These are phyloP conservation scores for Aspergillus quadrilineatus DNA, from an alignment of 2,329 filamentous ascomycete species.

Conservation along the genomic window DNA sequence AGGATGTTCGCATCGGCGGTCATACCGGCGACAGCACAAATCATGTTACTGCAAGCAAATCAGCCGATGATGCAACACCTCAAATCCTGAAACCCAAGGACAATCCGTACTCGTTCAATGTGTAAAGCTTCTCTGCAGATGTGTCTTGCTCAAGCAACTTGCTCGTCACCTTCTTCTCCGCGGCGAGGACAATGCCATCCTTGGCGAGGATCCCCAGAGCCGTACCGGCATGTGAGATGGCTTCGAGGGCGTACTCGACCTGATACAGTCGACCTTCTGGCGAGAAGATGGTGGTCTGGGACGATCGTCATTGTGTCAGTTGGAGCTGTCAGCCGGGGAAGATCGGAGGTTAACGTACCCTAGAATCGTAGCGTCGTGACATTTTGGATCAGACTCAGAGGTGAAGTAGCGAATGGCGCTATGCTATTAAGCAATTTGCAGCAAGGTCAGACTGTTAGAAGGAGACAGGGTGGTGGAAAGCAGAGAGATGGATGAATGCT, in stretches of 20 bases:
- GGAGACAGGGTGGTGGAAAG: slow-evolving; percentile 5
- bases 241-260: slow-evolving; percentile 98
- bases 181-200: slow-evolving; percentile 96
- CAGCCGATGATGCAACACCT: slow-evolving; percentile 13
- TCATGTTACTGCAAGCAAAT: slow-evolving; percentile 79
- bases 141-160: slow-evolving; percentile 99
- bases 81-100: neutral
- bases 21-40: slow-evolving; percentile 98
- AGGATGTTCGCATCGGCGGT: slow-evolving; percentile 99
- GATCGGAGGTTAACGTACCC: slow-evolving; percentile 60
- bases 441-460: slow-evolving; percentile 1
- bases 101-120: slow-evolving; percentile 87
- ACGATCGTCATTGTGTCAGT: slow-evolving; percentile 37
- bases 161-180: slow-evolving; percentile 98
- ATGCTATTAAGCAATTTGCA: slow-evolving; percentile 1
- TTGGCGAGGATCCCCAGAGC: slow-evolving; percentile 95
- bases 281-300: slow-evolving; percentile 97
- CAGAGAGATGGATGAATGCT: slow-evolving; percentile 14
- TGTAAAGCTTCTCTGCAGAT: slow-evolving; percentile 99
- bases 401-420: slow-evolving; percentile 13
- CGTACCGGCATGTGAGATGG: slow-evolving; percentile 96
- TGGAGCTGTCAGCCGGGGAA: slow-evolving; percentile 29
- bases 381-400: slow-evolving; percentile 54
- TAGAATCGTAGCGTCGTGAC: slow-evolving; percentile 96
- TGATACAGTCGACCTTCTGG: slow-evolving; percentile 98